A percentile compares a stretch with the other conserved stretches of the same genome.
These are phyloP conservation scores for Nicotiana obtusifolia DNA, from an alignment of 257 asterid genomes.

Conservation along the genomic window DNA sequence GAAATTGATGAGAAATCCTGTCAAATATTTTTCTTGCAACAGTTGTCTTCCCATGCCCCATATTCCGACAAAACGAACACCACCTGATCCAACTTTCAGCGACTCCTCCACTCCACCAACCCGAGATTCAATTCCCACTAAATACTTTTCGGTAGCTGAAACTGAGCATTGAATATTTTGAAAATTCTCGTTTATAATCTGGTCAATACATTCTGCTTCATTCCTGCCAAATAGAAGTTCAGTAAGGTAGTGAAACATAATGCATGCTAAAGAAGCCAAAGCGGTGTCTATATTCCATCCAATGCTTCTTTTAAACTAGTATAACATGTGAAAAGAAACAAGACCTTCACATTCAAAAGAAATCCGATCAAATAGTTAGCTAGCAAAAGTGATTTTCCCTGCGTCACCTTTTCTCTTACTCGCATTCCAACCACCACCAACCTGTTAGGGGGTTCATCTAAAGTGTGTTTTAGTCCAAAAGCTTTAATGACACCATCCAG, in stretches of 20 bases:
- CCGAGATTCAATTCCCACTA: neutral
- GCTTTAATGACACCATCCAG: too few relatives aligned
- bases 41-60: conserved; percentile 8
- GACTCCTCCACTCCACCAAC: neutral
- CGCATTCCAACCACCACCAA: too few relatives aligned
- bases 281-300: neutral
- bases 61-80: neutral
- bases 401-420: too few relatives aligned
- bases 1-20: neutral
- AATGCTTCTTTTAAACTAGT: too few relatives aligned
- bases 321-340: too few relatives aligned
- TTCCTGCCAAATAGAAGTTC: neutral
- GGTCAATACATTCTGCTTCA: neutral
- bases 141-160: neutral
- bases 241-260: neutral
- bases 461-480: too few relatives aligned
- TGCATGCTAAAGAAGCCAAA: neutral
- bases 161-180: neutral
- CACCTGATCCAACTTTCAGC: neutral
- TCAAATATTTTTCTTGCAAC: neutral
- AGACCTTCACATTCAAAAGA: too few relatives aligned
- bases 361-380: too few relatives aligned
- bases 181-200: neutral
- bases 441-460: too few relatives aligned
- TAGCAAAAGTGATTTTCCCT: too few relatives aligned